Base-by-base conservation (phyloP, 805 yeast species). In the Wickerhamomyces subpelliculosus region DNA sequence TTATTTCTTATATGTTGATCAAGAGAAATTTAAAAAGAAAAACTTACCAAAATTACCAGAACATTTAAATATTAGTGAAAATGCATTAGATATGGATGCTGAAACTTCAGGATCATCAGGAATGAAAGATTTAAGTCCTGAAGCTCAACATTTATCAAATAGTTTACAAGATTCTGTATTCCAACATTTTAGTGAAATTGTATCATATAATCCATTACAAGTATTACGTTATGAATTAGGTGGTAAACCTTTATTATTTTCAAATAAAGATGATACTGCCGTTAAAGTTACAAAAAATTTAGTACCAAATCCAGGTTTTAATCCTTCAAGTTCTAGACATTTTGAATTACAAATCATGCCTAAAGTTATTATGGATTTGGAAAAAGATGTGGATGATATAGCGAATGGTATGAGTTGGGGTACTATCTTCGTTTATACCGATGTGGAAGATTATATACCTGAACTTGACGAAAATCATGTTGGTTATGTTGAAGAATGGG, bases 381-480 rank as follows among this genome's bases (percentile, higher is more conserved):
- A 90, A 55, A 68, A 67, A 31, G 60, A 63, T 22, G 52, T 58
- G 24, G 39, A 52, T 62, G 48, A 53, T 58, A 40, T 70, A 59
- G 50, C 72, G 31, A 76, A 76, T 26, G 97, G 97, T 11, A 90
- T 90, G 95, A 94, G 90, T 45, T 93, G 98, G 98, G 97, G 97
- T 2, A 84, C 97, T 0, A 84, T 93, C 23, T 64, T 86, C 20
- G 84, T 90, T 2, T 84, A 80, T 30, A 85, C 96, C 0, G 88
- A 85, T 48, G 60, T 62, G 8, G 80, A 76, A 46, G 94, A 85
- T 54, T 75, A 65, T 43, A 60, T 67, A 13, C 80, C 87, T 11
- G 44, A 57, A 20, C 60, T 77, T 32, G 88, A 83, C 44, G 72
- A 63, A 8, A 66, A 76, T 40, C 73, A 75, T 30, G 88, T 85